These are phyloP conservation scores for Alternaria hordeiaustralica DNA, from an alignment of 2,329 filamentous ascomycete genomes.

Conservation along the genomic window DNA sequence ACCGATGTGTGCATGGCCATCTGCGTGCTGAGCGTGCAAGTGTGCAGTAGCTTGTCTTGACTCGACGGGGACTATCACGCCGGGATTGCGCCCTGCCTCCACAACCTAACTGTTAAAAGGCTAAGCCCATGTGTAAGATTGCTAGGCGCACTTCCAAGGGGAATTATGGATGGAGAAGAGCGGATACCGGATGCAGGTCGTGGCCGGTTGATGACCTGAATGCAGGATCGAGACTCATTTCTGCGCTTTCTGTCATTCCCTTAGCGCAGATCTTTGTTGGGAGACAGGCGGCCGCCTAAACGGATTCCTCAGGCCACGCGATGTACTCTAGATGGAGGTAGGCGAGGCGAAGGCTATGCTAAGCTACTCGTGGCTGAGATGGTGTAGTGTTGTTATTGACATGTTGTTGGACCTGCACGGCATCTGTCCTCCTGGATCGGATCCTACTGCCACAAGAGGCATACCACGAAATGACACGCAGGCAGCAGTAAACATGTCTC, in stretches of 20 bases:
- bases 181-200: slow-evolving; percentile 25
- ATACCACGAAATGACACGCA: slow-evolving; percentile 20
- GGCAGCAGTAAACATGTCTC: slow-evolving; percentile 23
- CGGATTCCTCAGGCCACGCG: slow-evolving; percentile 13
- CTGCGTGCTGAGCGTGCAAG: slow-evolving; percentile 26
- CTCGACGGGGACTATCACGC: slow-evolving; percentile 21
- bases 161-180: slow-evolving; percentile 15
- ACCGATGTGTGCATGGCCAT: slow-evolving; percentile 24
- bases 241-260: slow-evolving; percentile 1
- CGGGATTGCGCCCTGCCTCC: slow-evolving; percentile 13
- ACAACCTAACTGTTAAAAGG: slow-evolving; percentile 4
- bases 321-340: slow-evolving; percentile 7
- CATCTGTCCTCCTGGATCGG: slow-evolving; percentile 8
- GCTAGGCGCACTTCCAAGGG: slow-evolving; percentile 1
- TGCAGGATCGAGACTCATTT: slow-evolving; percentile 35
- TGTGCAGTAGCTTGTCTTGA: slow-evolving; percentile 30
- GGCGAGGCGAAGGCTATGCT: slow-evolving; percentile 20
- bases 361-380: slow-evolving; percentile 9
- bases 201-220: slow-evolving; percentile 28
- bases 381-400: slow-evolving; percentile 14
- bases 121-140: slow-evolving; percentile 16
- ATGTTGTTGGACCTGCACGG: slow-evolving; percentile 11
- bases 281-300: slow-evolving; percentile 9
- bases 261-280: slow-evolving; percentile 20
- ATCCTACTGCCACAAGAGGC: slow-evolving; percentile 14